Base-by-base conservation (phyloP, 2,329 filamentous ascomycete species). In the Ramularia endophylla region DNA sequence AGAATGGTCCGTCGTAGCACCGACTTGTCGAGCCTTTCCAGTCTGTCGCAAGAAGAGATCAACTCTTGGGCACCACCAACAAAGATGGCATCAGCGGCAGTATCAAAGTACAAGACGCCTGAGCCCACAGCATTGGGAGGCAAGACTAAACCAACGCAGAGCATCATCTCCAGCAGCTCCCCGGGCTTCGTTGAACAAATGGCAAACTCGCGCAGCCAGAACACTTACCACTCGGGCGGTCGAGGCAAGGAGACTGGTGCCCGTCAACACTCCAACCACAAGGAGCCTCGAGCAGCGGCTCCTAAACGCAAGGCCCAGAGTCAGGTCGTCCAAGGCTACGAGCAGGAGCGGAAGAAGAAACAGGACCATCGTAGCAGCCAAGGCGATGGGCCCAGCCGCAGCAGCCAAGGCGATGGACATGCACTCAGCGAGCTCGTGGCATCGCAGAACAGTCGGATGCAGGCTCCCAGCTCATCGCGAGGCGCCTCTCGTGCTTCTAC, bases 261-360 rank as follows among this genome's bases (percentile, higher is more conserved):
- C 8, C 27, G 8, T 47, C 44, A 39, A 8, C 9, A 13, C 4
- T 20, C 13, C 15, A 29, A 35, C 15, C 20, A n/a, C 9, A 34
- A 34, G 32, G 32, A 27, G 16, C 15, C 29, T 7, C 9, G 28
- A 17, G 27, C 31, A 1, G 9, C 37, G 5, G 15, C 29, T 5
- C 6, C 27, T 13, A 58, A 58, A 44, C 51, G 55, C 35, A 56
- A 58, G 37, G 43, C 47, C 9, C 34, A 40, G n/a, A 42, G 35
- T 18, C 31, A 49, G 20, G 36, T 50, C 16, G 34, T 44, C 1
- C 32, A 47, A 12, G 48, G 50, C n/a, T 52, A 50, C 37, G 49
- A 54, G 35, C 25, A 36, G 9, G 47, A 52, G 43, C 45, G 52
- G 27, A 50, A 47, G 44, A 22, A 17, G 17, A 54, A 51, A 47